Base-by-base conservation (phyloP, 1,139 yeast species). In the Lodderomyces parapsilosis region DNA sequence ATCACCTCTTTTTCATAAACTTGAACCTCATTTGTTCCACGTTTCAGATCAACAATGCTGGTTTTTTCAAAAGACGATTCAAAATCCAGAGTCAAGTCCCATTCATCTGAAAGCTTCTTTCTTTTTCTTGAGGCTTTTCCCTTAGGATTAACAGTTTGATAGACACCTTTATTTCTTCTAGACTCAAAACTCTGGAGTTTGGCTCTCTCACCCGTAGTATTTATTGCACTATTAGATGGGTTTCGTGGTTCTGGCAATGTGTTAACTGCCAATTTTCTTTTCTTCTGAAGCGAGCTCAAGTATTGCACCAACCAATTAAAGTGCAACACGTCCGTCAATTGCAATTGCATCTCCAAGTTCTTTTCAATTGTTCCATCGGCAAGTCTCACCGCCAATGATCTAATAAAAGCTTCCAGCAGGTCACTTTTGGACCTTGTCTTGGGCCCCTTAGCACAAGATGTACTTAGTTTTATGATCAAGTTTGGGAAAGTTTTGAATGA, bases 271-370 rank as follows among this genome's bases (percentile, higher is more conserved):
- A 37, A n/a, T 17, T 15, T 31, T 27, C 37, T 24, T 11, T 33
- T 27, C 37, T 23, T 31, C 5, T 30, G 33, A 13, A 39, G 31
- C 2, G 30, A 22, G 10, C 39, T 45, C 22, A 49, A 44, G 38
- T 46, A 48, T 7, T 17, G 37, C 2, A 46, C 42, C 3, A 49
- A 19, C 52, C 52, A 48, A 36, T 40, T 41, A 17, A 38, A 40
- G 32, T 48, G 50, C 8, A 24, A 11, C 8, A 34, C 34, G n/a
- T 38, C 30, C n/a, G 27, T 40, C 14, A 48, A 18, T 30, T 41
- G 40, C 11, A 49, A 4, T 15, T 46, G 47, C 15, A 46, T 13
- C 30, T 36, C 5, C 32, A 37, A 25, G 36, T 48, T 42, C 18
- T 40, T 3, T 40, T 49, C 34, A 39, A 30, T 2, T 20, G 28